A percentile compares a stretch with the other conserved stretches of the same genome.
These are phyloP conservation scores for Talaromyces amestolkiae DNA, from an alignment of 2,329 filamentous ascomycete genomes.

Conservation along the genomic window DNA sequence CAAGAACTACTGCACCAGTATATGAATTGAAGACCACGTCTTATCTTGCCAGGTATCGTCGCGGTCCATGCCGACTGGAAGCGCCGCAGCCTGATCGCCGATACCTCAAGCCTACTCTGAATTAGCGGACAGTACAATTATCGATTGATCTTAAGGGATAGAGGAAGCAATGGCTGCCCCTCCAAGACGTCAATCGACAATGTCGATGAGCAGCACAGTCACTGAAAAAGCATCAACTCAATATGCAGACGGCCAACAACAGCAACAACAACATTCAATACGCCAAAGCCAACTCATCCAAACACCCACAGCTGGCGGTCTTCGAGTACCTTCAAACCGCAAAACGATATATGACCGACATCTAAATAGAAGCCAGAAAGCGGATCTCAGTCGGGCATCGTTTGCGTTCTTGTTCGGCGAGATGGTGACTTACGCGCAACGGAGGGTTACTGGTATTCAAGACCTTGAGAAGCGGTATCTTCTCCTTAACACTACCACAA, in stretches of 20 bases:
- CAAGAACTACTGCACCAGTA: no score
- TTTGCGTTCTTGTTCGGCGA: constrained; percentile 96
- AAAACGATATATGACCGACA: constrained; percentile 98
- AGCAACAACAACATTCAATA: constrained; percentile 27
- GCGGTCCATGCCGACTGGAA: not conserved
- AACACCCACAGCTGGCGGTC: constrained; percentile 48
- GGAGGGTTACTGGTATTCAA: constrained; percentile 83
- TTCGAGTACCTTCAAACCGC: constrained; percentile 86
- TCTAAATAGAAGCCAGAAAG: constrained; percentile 81
- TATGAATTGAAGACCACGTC: not conserved
- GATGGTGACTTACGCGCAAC: constrained; percentile 94
- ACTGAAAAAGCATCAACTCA: constrained; percentile 17
- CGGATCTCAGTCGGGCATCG: constrained; percentile 86
- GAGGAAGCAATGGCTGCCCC: constrained; percentile 17
- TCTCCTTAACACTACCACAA: not conserved
- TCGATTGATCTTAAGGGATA: not conserved
- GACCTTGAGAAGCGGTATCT: constrained; percentile 83
- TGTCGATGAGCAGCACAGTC: constrained; percentile 27
- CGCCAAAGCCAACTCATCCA: constrained; percentile 51
- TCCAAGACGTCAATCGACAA: constrained; percentile 22
- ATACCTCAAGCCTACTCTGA: not conserved
- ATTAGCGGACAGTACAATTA: not conserved
- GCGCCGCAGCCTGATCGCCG: not conserved
- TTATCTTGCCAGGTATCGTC: not conserved
- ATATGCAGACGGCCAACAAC: constrained; percentile 22